These are phyloP conservation scores for Ceratocystis variospora DNA, from an alignment of 2,329 filamentous ascomycete genomes.

Conservation along the genomic window DNA sequence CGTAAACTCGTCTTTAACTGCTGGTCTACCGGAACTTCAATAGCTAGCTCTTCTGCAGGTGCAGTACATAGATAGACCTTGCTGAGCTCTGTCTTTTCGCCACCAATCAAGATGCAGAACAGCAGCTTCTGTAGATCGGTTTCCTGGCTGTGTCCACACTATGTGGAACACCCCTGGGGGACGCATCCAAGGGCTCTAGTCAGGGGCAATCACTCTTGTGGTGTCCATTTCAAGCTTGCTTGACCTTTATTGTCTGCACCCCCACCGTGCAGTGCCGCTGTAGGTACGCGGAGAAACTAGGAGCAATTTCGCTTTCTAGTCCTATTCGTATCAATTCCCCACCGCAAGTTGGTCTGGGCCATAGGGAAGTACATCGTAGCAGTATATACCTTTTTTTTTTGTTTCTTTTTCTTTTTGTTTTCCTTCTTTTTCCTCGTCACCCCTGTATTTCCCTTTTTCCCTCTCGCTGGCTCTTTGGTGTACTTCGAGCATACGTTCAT, in stretches of 20 bases:
- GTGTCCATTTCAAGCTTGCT: background rate
- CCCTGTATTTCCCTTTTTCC: background rate
- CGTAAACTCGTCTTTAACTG: background rate
- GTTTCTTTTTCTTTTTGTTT: background rate
- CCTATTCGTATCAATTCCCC: constrained; percentile 17
- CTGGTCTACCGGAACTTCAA: no score
- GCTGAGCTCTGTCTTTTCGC: background rate
- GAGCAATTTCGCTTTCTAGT: constrained; percentile 19
- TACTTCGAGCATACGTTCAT: background rate
- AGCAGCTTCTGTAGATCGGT: background rate
- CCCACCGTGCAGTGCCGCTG: background rate
- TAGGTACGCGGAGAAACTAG: constrained; percentile 2
- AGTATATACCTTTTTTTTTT: background rate
- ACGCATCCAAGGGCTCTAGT: constrained; percentile 9
- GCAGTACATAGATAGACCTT: background rate
- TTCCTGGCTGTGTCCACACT: background rate
- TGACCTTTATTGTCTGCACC: background rate
- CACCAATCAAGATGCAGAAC: constrained; percentile 5
- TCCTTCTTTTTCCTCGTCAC: no score
- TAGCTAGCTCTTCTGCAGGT: no score
- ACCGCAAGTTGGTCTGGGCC: constrained; percentile 4
- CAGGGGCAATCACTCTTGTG: constrained; percentile 10
- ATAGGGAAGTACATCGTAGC: background rate
- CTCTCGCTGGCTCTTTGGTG: background rate
- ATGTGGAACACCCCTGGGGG: constrained; percentile 10